These are phyloP conservation scores for Pseudogymnoascus sp. DNA, from an alignment of 2,329 filamentous ascomycete species.

Conservation along the genomic window DNA sequence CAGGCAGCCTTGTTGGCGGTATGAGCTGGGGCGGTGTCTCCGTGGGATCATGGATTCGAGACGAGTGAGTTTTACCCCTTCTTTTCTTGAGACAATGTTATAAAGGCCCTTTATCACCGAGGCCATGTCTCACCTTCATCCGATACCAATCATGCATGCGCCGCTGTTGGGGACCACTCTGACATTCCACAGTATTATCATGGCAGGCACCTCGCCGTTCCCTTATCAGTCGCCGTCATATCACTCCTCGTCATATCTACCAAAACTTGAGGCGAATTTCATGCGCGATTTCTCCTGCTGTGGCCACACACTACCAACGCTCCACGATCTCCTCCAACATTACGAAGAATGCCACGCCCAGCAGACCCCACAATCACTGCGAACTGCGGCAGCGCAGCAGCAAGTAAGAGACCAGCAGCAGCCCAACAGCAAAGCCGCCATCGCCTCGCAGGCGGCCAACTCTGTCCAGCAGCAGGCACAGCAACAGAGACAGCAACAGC, in stretches of 20 bases:
- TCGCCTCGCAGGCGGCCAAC: constrained; percentile 25
- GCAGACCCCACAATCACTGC: constrained; percentile 46
- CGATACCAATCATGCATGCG: neutral
- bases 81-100: constrained; percentile 7
- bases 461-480: constrained; percentile 45
- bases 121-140: constrained; percentile 9
- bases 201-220: constrained; percentile 94
- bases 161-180: constrained; percentile 11
- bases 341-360: constrained; percentile 93
- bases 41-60: constrained; percentile 91
- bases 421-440: constrained; percentile 41
- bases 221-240: constrained; percentile 85
- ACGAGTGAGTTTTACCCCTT: constrained; percentile 68
- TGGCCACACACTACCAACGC: constrained; percentile 76
- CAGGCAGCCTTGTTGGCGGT: constrained; percentile 64
- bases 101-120: neutral
- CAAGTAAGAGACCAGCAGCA: constrained; percentile 37
- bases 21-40: constrained; percentile 98
- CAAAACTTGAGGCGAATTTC: constrained; percentile 93
- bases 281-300: constrained; percentile 98
- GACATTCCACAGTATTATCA: constrained; percentile 64
- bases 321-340: constrained; percentile 92
- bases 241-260: constrained; percentile 92
- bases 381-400: constrained; percentile 30
- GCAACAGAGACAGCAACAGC: constrained; percentile 31